Conservation (phyloP, 805 yeast genomes). For the Wickerhamomyces canadensis region DNA sequence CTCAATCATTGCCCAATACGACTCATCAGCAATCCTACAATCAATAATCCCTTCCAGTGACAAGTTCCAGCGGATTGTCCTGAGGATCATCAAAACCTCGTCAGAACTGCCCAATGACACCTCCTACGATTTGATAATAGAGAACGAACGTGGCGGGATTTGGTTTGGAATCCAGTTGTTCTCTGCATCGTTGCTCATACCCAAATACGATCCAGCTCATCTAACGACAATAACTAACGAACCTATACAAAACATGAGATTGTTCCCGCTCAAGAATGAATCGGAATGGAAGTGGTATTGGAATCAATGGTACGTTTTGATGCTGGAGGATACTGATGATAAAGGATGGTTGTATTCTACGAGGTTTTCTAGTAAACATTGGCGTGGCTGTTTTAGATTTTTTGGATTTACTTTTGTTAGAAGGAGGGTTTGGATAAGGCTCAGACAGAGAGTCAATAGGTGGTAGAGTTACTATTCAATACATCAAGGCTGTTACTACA, state of each 20-base stretch:
- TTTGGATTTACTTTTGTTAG: constrained; percentile 52
- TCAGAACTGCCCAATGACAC: too few relatives aligned
- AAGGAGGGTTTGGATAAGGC: constrained; percentile 58
- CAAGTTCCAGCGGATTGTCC: neutral
- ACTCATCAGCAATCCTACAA: neutral
- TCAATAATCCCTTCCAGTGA: neutral
- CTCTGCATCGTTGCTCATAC: constrained; percentile 38
- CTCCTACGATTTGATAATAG: constrained; percentile 40
- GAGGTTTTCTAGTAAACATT: constrained; percentile 38
- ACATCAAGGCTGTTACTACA: too few relatives aligned
- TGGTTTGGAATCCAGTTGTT: constrained; percentile 48
- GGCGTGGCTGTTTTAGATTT: constrained; percentile 60
- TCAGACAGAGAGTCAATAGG: constrained; percentile 11
- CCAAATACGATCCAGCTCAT: constrained; percentile 39
- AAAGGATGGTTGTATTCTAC: constrained; percentile 79
- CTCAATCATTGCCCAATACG: neutral
- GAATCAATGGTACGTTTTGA: constrained; percentile 68
- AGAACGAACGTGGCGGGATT: constrained; percentile 50
- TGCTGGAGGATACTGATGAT: constrained; percentile 67
- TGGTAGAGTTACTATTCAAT: neutral
- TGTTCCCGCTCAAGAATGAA: constrained; percentile 35
- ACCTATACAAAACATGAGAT: constrained; percentile 16
- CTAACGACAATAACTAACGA: constrained; percentile 23
- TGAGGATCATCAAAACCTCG: neutral
- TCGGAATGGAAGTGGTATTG: constrained; percentile 66